phyloP scores from a whole-genome alignment of 305 asterid genomes.

The Stenogyne calaminthoides region DNA sequence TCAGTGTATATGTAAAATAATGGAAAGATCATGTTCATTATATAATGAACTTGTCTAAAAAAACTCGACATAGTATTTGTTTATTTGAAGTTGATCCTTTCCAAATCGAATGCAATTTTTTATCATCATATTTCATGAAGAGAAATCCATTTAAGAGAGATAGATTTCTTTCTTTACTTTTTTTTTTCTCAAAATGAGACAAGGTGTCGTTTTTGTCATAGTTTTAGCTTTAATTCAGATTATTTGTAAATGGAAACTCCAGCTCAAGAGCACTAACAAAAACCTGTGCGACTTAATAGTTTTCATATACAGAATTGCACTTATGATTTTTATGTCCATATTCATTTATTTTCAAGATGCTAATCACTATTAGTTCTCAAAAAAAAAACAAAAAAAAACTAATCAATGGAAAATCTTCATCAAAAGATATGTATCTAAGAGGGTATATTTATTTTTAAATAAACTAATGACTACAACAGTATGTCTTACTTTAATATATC shows the following conservation, averaged over 20 bases:
- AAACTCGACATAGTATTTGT: no score
- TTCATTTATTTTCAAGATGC: conserved; percentile 31
- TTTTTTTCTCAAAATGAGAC: background rate
- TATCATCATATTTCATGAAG: no score
- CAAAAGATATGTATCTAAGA: background rate
- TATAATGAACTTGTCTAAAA: no score
- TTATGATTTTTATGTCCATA: background rate
- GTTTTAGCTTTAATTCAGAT: background rate
- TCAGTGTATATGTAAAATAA: no score
- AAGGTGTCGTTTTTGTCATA: background rate
- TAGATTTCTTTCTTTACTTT: background rate
- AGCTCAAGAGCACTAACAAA: conserved; percentile 32
- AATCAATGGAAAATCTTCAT: conserved; percentile 30
- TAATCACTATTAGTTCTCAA: conserved; percentile 8
- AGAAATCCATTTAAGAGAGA: no score
- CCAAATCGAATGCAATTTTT: no score
- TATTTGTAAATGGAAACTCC: conserved; percentile 15
- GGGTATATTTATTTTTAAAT: no score
- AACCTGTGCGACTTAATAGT: conserved; percentile 9
- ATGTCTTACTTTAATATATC: no score
- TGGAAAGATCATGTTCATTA: no score
- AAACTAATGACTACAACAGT: no score
- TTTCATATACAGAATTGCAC: conserved; percentile 35
- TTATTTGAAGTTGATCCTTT: no score
- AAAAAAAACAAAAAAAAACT: conserved; percentile 10